Evolutionary conservation across 306 rosid species (phyloP).

Genomic region (Lithocarpus polystachyus): DNA sequence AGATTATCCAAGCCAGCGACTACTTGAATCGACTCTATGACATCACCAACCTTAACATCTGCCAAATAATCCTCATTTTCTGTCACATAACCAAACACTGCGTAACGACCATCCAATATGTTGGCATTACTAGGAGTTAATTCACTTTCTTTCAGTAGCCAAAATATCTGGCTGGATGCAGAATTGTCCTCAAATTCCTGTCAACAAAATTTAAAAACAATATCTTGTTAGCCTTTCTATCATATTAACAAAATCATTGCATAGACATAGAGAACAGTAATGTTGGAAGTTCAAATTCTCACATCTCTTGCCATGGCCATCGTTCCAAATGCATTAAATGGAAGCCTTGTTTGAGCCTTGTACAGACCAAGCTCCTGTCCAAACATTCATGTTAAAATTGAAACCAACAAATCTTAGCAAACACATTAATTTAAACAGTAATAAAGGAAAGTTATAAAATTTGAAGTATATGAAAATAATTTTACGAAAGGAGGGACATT

Average conservation of each 20-base stretch:
- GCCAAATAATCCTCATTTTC: slow-evolving; percentile 85
- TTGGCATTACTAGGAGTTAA: slow-evolving; percentile 95
- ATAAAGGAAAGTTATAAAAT: slow-evolving; percentile 6
- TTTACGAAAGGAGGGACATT: neutral
- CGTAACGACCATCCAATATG: slow-evolving; percentile 88
- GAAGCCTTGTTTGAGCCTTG: slow-evolving; percentile 98
- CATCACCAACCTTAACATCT: slow-evolving; percentile 94
- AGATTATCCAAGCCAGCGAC: slow-evolving; percentile 87
- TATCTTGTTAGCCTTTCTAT: neutral
- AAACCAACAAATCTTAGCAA: neutral
- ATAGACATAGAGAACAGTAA: neutral
- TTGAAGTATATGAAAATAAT: neutral
- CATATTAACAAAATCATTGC: neutral
- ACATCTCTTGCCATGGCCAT: slow-evolving; percentile 99
- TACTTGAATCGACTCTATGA: slow-evolving; percentile 84
- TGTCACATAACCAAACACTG: slow-evolving; percentile 86
- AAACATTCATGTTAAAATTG: slow-evolving; percentile 11
- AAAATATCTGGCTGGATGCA: slow-evolving; percentile 86
- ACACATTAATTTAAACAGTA: neutral
- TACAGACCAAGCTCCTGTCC: slow-evolving; percentile 93
- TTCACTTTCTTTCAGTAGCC: slow-evolving; percentile 97
- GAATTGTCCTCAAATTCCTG: slow-evolving; percentile 96
- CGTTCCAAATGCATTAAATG: slow-evolving; percentile 97
- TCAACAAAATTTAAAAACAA: neutral
- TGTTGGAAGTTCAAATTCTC: slow-evolving; percentile 23